Evolutionary conservation across 257 asterid genomes (phyloP), one percentile per base, ranked within the genome.

Genomic region (Solanum medicagineum): DNA sequence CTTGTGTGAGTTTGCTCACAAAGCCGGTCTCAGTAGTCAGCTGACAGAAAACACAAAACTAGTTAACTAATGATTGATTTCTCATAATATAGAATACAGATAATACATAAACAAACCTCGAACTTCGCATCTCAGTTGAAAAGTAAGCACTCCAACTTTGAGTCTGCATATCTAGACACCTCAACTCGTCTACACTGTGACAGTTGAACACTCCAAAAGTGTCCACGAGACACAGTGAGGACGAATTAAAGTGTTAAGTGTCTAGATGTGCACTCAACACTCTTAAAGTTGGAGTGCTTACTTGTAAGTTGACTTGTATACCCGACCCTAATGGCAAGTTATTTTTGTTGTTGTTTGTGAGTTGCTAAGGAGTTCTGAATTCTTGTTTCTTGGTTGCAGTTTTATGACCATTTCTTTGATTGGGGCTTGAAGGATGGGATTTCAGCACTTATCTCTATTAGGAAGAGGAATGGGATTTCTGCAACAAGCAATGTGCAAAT

Each of bases 361-460:
- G 15, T 69, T 17, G 79, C 16, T 40, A 51, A 40, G 29, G 53
- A 70, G 79, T 10, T 65, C 0, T 16, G 10, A 19, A 70, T 42
- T 68, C 53, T 24, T 79, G 45, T 82, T 74, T 70, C 36, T 70
- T 42, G 10, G 7, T 15, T 86, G 92, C 92, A 95, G 97, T 96
- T 94, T 56, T 94, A 96, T 77, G 98, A 93, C 66, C 98, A 96
- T 86, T 87, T 91, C 83, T 89, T 94, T 51, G 94, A 94, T 53
- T 93, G 98, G 98, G 95, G 96, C 0, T 70, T 88, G 63, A 91
- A 93, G 90, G 96, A 88, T 10, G 94, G 88, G 44, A 94, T 96
- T 29, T 36, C 94, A 0, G 87, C 90, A 26, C 24, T 94, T 85
- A 85, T 81, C 14, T 89, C 86, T 7, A 86, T 91, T 53, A 89